Conservation (phyloP, 2,329 filamentous ascomycete genomes). For the Diaporthe nobilis region DNA sequence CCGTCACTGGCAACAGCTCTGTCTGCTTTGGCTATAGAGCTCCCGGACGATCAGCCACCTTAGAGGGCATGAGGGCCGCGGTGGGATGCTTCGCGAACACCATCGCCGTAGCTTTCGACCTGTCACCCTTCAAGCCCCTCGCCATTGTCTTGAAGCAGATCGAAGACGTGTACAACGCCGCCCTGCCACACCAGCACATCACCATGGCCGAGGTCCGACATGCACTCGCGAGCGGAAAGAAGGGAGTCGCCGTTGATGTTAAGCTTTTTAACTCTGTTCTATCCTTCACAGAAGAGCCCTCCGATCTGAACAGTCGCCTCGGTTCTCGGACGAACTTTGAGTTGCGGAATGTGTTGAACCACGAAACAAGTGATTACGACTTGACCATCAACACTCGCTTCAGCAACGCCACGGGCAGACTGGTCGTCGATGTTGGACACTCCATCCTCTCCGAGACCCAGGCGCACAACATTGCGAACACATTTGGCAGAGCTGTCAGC, state of each 20-base stretch:
- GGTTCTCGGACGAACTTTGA: conserved; percentile 47
- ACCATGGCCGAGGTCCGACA: conserved; percentile 63
- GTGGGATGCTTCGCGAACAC: conserved; percentile 63
- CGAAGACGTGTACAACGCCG: conserved; percentile 50
- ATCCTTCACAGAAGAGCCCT: conserved; percentile 60
- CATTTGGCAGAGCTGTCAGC: conserved; percentile 67
- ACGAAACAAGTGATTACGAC: conserved; percentile 62
- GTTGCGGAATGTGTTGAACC: conserved; percentile 54
- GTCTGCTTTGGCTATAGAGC: conserved; percentile 70
- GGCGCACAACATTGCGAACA: conserved; percentile 62
- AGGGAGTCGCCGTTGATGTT: conserved; percentile 49
- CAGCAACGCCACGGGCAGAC: conserved; percentile 50
- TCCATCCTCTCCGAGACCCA: conserved; percentile 60
- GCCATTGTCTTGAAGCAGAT: conserved; percentile 50
- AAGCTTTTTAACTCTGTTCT: conserved; percentile 66
- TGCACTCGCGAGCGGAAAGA: conserved; percentile 54
- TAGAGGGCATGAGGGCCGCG: conserved; percentile 56
- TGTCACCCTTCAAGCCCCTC: conserved; percentile 53
- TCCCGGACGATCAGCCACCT: conserved; percentile 59
- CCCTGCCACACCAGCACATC: conserved; percentile 59
- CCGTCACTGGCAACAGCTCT: conserved; percentile 65
- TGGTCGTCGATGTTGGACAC: conserved; percentile 61
- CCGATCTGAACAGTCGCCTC: conserved; percentile 53
- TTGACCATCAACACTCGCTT: conserved; percentile 62
- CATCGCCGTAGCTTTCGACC: conserved; percentile 53